Percentiles rank a stretch among this genome's conserved stretches.
Conservation (phyloP, 2,329 filamentous ascomycete species). For the Xylaria sp. region DNA sequence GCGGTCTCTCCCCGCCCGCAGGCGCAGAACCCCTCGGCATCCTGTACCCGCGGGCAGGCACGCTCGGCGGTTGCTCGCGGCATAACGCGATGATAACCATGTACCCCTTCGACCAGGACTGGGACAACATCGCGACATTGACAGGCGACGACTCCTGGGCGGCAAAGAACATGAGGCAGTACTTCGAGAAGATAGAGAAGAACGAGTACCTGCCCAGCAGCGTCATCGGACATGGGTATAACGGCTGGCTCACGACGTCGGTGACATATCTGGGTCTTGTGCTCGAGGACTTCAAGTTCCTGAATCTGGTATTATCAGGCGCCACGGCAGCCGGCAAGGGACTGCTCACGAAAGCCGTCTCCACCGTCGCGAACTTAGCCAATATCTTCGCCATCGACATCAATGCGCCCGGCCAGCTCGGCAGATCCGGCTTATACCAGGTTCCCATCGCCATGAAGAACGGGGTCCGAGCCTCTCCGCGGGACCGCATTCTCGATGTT, state of each 20-base stretch:
- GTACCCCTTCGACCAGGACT: slow-evolving; percentile 69
- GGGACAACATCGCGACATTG: slow-evolving; percentile 64
- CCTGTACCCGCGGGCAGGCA: slow-evolving; percentile 59
- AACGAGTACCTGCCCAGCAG: slow-evolving; percentile 62
- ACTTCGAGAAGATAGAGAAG: slow-evolving; percentile 67
- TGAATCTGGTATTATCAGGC: slow-evolving; percentile 58
- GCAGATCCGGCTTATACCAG: slow-evolving; percentile 60
- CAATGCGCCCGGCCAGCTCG: slow-evolving; percentile 51
- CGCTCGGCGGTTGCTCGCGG: slow-evolving; percentile 63
- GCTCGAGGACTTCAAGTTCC: slow-evolving; percentile 58
- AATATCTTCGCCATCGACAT: slow-evolving; percentile 55
- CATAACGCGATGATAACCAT: slow-evolving; percentile 71
- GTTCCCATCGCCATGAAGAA: slow-evolving; percentile 61
- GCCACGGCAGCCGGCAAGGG: slow-evolving; percentile 57
- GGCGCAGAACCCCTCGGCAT: slow-evolving; percentile 57
- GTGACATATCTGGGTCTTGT: slow-evolving; percentile 59
- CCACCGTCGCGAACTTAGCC: slow-evolving; percentile 13
- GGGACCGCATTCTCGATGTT: slow-evolving; percentile 62
- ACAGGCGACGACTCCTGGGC: slow-evolving; percentile 71
- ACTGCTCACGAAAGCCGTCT: slow-evolving; percentile 45
- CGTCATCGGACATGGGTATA: slow-evolving; percentile 62
- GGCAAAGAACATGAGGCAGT: slow-evolving; percentile 68
- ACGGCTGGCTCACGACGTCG: slow-evolving; percentile 64
- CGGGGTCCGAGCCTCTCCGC: slow-evolving; percentile 58
- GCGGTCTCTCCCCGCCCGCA: slow-evolving; percentile 53